Conservation (phyloP, 2,329 filamentous ascomycete species). For the Hypomyces rosellus region DNA sequence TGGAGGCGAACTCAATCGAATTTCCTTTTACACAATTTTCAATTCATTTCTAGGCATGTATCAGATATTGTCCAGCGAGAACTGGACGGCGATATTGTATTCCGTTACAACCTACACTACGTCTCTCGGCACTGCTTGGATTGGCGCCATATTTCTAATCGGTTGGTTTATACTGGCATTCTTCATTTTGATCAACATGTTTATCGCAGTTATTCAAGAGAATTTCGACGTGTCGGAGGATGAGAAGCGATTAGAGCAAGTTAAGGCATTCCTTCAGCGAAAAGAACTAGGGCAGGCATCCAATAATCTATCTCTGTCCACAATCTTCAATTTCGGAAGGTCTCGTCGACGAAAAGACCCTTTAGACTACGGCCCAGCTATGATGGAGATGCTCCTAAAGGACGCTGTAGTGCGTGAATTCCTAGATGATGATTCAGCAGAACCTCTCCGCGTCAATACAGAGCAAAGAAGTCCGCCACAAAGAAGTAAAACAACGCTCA, state of each 20-base stretch:
- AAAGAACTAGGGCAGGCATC: slow-evolving; percentile 72
- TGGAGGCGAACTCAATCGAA: slow-evolving; percentile 54
- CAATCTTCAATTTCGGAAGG: slow-evolving; percentile 59
- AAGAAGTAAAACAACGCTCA: slow-evolving; percentile 27
- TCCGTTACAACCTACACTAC: slow-evolving; percentile 66
- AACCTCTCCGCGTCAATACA: slow-evolving; percentile 23
- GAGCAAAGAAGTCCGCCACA: slow-evolving; percentile 26
- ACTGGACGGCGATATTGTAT: slow-evolving; percentile 89
- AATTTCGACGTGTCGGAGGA: slow-evolving; percentile 99
- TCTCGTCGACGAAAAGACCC: slow-evolving; percentile 65
- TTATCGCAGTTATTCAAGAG: slow-evolving; percentile 99
- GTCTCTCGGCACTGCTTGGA: slow-evolving; percentile 71
- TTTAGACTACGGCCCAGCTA: slow-evolving; percentile 83
- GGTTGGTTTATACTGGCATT: slow-evolving; percentile 94
- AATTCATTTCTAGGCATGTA: slow-evolving; percentile 98
- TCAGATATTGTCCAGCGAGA: slow-evolving; percentile 89
- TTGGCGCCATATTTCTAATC: slow-evolving; percentile 83
- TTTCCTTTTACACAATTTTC: slow-evolving; percentile 85
- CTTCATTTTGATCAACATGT: slow-evolving; percentile 98
- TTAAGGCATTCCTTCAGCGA: slow-evolving; percentile 87
- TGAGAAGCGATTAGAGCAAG: slow-evolving; percentile 93
- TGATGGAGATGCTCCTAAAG: slow-evolving; percentile 93
- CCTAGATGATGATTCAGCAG: slow-evolving; percentile 63
- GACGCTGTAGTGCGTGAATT: slow-evolving; percentile 95
- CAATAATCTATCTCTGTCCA: slow-evolving; percentile 69